A percentile compares a stretch with the other conserved stretches of the same genome.
These are phyloP conservation scores for Rhytidiadelphus loreus DNA, from an alignment of 225 moss, liverwort and hornwort species.

Conservation along the genomic window DNA sequence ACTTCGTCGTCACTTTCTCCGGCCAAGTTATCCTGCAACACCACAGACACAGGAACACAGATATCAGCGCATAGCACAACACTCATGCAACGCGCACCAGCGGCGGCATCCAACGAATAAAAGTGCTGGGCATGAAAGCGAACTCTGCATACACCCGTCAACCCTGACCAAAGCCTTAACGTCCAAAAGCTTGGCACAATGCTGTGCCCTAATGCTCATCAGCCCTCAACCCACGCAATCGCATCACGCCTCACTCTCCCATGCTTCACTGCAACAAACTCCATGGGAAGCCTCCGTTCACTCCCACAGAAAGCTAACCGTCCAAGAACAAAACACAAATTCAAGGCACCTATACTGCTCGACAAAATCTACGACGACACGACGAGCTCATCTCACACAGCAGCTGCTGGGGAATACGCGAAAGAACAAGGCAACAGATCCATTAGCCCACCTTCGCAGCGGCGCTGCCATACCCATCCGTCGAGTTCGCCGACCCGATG, in stretches of 20 bases:
- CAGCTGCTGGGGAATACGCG: not conserved
- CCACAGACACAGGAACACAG: not conserved
- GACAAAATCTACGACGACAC: not conserved
- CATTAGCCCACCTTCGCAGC: conserved; percentile 25
- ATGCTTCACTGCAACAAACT: not conserved
- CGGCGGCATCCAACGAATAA: not conserved
- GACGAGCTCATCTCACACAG: not conserved
- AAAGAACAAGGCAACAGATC: not conserved
- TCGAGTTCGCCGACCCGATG: conserved; percentile 71
- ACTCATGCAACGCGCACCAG: not conserved
- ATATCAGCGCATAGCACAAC: not conserved
- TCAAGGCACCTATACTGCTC: not conserved
- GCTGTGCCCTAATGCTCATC: not conserved
- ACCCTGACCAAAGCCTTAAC: not conserved
- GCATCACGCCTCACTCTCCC: not conserved
- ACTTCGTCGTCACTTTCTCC: conserved; percentile 66
- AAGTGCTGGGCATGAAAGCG: not conserved
- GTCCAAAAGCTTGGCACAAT: not conserved
- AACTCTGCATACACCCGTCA: not conserved
- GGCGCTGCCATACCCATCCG: conserved; percentile 80
- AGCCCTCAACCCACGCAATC: not conserved
- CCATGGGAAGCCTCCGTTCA: not conserved
- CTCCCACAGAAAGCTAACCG: not conserved
- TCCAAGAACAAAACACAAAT: too few species aligned
- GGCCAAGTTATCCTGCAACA: conserved; percentile 20